These are phyloP conservation scores for Gentiana dahurica DNA, from an alignment of 257 asterid genomes.

Conservation along the genomic window DNA sequence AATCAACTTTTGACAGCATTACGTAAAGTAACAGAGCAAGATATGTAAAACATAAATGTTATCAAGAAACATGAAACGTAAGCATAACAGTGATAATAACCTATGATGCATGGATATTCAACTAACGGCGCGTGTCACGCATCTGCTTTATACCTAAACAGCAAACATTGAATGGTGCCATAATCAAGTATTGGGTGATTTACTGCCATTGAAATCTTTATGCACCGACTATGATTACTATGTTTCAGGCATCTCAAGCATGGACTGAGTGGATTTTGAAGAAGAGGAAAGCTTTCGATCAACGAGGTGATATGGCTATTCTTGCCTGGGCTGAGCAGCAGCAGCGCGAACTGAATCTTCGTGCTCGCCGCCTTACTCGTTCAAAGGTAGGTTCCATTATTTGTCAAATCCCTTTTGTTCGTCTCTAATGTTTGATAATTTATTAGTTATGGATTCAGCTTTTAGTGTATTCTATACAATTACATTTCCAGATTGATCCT, in stretches of 20 bases:
- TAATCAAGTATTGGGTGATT: not conserved
- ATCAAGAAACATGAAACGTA: too few species aligned
- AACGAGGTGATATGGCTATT: slow-evolving; percentile 94
- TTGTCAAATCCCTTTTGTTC: too few species aligned
- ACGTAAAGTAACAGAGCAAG: too few species aligned
- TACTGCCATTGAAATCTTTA: not conserved
- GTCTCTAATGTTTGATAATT: not conserved
- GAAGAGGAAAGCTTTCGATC: slow-evolving; percentile 93
- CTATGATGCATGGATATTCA: too few species aligned
- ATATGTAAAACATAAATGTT: too few species aligned
- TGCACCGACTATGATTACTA: not conserved
- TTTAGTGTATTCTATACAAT: not conserved
- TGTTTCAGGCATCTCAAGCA: slow-evolving; percentile 81
- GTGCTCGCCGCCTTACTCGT: slow-evolving; percentile 88
- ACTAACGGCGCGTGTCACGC: too few species aligned
- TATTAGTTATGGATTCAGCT: not conserved
- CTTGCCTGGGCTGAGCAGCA: slow-evolving; percentile 99
- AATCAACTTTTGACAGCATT: too few species aligned
- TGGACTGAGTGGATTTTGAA: slow-evolving; percentile 96
- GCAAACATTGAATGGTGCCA: not conserved
- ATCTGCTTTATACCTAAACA: not conserved
- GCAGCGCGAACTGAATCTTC: slow-evolving; percentile 78
- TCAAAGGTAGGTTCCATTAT: slow-evolving; percentile 51
- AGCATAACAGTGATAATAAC: too few species aligned
- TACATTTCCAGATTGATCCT: slow-evolving; percentile 54